Evolutionary conservation across 1,284 basidiomycete species (phyloP), one percentile per base, ranked within the genome.

Genomic region (Boletus sp.): DNA sequence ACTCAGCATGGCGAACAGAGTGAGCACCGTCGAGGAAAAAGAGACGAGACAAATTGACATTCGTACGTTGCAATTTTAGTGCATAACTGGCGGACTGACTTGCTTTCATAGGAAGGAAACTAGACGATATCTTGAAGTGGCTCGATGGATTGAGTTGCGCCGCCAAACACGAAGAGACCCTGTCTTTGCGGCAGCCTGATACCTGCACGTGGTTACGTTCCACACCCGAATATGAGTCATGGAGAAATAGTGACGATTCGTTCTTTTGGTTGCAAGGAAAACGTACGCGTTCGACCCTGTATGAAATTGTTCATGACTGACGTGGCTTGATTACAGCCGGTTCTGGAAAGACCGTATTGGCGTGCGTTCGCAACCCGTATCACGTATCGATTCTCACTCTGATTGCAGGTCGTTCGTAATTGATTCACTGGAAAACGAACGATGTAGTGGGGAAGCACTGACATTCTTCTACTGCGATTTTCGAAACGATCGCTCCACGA

Each of bases 391-490:
- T n/a, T n/a, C n/a, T n/a, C n/a, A n/a, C n/a, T n/a, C 12, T 26
- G 25, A 26, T 1, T 4, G 10, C 2, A 50, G 57, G 2, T 54
- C 57, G 17, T 37, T 10, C 1, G 33, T 33, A 3, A 45, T 59
- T 13, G 2, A 59, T 2, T 27, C 44, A 2, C 40, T 57, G 3
- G 1, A 6, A 41, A 6, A 22, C 8, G 12, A 42, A 16, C 13
- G 7, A 22, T 0, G 14, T 13, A 26, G 34, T 3, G 29, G 20
- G 2, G 53, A 53, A 19, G 1, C 39, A 5, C 23, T 56, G 5
- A 38, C 5, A 1, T 54, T 43, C 22, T 56, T 59, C 32, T 59
- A 59, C 30, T 59, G 57, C 2, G 54, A 56, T 39, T 59, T 59
- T 41, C 37, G 49, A 2, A 44, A n/a, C 1, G 3, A 0, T 4